phyloP scores from a whole-genome alignment of 192 early-diverging fungal species.

The Rhizophlyctis rosea region DNA sequence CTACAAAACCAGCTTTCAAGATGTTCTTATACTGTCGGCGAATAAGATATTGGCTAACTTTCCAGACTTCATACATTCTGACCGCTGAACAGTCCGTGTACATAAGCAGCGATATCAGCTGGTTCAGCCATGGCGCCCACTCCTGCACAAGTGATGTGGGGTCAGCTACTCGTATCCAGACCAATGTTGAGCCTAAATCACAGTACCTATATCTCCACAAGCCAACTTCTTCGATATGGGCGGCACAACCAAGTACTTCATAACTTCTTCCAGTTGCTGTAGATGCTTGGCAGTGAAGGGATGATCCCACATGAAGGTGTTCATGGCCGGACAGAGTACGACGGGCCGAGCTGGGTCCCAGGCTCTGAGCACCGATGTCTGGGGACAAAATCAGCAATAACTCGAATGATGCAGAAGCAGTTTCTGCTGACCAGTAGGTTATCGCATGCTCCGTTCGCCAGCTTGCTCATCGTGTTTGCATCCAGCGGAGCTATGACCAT shows the following conservation, averaged over 20 bases:
- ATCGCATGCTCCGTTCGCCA: slow-evolving; percentile 90
- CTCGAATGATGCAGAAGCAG: neutral
- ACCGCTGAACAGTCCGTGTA: too few species aligned
- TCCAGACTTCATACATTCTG: too few species aligned
- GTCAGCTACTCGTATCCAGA: neutral
- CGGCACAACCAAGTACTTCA: slow-evolving; percentile 64
- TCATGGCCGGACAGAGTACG: slow-evolving; percentile 90
- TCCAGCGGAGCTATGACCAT: slow-evolving; percentile 87
- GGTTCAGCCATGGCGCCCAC: slow-evolving; percentile 86
- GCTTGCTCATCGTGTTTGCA: slow-evolving; percentile 91
- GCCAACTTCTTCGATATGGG: slow-evolving; percentile 85
- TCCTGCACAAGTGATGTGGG: neutral
- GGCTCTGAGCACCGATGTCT: slow-evolving; percentile 86
- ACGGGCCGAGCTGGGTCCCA: slow-evolving; percentile 79
- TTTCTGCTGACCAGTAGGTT: slow-evolving; percentile 70
- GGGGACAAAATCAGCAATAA: neutral
- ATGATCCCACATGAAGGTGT: slow-evolving; percentile 95
- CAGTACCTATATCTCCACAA: slow-evolving; percentile 81
- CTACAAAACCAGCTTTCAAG: too few species aligned
- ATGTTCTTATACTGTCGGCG: too few species aligned
- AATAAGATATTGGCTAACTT: too few species aligned
- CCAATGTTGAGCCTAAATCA: neutral
- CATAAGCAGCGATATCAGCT: slow-evolving; percentile 47
- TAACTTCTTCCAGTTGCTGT: neutral
- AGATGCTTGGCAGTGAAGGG: slow-evolving; percentile 79